Conservation (phyloP, 208 protist genomes). For the Trichomonas vaginalis region DNA sequence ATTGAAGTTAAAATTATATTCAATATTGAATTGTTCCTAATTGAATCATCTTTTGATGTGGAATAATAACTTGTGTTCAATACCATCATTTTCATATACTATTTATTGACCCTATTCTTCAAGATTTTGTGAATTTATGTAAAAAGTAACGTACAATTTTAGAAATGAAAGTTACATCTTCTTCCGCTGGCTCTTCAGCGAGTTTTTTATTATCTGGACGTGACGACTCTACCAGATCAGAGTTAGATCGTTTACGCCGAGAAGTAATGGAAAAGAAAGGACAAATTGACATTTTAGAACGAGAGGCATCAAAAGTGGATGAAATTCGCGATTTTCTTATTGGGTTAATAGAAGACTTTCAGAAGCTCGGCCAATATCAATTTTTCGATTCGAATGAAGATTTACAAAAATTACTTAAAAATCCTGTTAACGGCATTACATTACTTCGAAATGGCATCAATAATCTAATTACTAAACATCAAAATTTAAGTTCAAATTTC, state of each 20-base stretch:
- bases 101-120: too few relatives aligned
- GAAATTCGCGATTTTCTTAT: background rate
- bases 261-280: background rate
- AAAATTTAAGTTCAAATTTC: background rate
- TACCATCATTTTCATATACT: too few relatives aligned
- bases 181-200: background rate
- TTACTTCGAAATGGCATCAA: background rate
- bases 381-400: background rate
- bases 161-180: background rate
- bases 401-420: background rate
- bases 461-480: background rate
- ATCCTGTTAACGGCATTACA: background rate
- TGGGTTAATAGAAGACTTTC: background rate
- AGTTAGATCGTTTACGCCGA: background rate
- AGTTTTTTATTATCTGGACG: background rate
- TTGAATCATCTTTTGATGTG: too few relatives aligned
- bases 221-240: background rate
- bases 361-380: background rate
- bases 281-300: background rate
- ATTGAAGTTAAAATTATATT: too few relatives aligned
- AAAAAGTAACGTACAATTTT: too few relatives aligned
- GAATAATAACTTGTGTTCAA: too few relatives aligned
- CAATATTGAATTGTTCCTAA: too few relatives aligned
- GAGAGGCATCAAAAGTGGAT: background rate
- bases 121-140: too few relatives aligned